phyloP scores from a whole-genome alignment of 2,329 filamentous ascomycete species.

The Fusarium tanahbumbuense region DNA sequence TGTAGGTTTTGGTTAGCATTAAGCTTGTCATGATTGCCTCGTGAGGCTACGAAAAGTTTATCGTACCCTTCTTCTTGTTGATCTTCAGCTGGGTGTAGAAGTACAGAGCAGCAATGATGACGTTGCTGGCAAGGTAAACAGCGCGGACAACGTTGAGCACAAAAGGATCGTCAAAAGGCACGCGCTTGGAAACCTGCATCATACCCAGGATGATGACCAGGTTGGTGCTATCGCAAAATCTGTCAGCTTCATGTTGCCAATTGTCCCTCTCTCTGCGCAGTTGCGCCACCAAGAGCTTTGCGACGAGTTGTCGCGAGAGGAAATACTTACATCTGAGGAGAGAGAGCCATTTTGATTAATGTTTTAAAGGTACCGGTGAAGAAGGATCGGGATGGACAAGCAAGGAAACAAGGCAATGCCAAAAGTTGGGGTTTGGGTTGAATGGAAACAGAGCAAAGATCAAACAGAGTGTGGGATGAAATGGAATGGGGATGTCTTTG shows the following conservation, averaged over 20 bases:
- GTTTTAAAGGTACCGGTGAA: neutral
- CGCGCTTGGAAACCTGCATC: slow-evolving; percentile 98
- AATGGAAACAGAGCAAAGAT: slow-evolving; percentile 26
- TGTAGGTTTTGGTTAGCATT: slow-evolving; percentile 53
- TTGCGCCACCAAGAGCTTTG: slow-evolving; percentile 35
- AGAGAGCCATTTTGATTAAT: slow-evolving; percentile 68
- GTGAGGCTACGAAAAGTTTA: neutral
- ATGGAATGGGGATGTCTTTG: slow-evolving; percentile 41
- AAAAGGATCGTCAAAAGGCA: slow-evolving; percentile 87
- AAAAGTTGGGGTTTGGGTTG: slow-evolving; percentile 20
- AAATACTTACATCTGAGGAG: slow-evolving; percentile 71
- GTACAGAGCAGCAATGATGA: slow-evolving; percentile 87
- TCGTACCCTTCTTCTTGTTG: slow-evolving; percentile 95
- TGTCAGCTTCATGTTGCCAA: slow-evolving; percentile 41
- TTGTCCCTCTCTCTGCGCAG: slow-evolving; percentile 44
- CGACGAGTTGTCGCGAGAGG: slow-evolving; percentile 8
- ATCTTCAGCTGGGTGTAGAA: slow-evolving; percentile 86
- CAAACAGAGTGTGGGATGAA: slow-evolving; percentile 30
- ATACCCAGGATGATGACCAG: slow-evolving; percentile 94
- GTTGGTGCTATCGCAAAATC: slow-evolving; percentile 74
- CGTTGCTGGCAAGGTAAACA: slow-evolving; percentile 70
- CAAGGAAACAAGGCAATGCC: slow-evolving; percentile 19
- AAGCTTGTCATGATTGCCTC: neutral
- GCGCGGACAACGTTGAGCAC: slow-evolving; percentile 68
- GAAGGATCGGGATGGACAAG: slow-evolving; percentile 5